These are phyloP conservation scores for Lenzites betulinus DNA, from an alignment of 768 basidiomycete species.

Conservation along the genomic window DNA sequence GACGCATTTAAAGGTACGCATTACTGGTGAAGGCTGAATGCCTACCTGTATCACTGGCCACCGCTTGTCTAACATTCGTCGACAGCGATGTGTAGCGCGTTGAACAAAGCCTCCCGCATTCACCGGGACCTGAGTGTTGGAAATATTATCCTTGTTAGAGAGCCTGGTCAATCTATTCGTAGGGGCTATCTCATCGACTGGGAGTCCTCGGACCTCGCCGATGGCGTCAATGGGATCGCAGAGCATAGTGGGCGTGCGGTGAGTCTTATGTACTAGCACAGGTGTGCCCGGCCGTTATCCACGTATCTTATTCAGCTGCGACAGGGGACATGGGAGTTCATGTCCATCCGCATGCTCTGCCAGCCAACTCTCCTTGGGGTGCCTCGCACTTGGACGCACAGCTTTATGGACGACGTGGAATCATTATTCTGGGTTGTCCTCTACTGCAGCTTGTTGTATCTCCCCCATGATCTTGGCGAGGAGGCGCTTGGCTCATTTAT, in stretches of 20 bases:
- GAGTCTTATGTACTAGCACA: too few species aligned
- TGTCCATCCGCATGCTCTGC: conserved; percentile 3
- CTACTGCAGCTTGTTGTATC: conserved; percentile 3
- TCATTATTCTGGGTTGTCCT: conserved; percentile 14
- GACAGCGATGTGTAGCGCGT: conserved; percentile 5
- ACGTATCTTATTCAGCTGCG: background rate
- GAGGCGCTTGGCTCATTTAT: background rate
- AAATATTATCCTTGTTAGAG: conserved; percentile 10
- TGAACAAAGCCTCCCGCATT: background rate
- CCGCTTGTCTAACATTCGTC: background rate
- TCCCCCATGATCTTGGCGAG: background rate
- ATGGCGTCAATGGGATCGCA: background rate
- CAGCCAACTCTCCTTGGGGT: too few species aligned
- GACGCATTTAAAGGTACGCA: conserved; percentile 5
- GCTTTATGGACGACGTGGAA: conserved; percentile 17
- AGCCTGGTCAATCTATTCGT: background rate
- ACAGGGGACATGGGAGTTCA: conserved; percentile 14
- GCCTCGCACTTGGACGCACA: background rate
- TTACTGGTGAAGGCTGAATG: too few species aligned
- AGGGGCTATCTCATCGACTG: conserved; percentile 7
- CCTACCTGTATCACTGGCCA: too few species aligned
- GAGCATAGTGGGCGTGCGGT: background rate
- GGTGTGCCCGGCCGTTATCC: too few species aligned
- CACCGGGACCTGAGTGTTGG: conserved; percentile 15
- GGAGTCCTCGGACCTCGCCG: conserved; percentile 4